Evolutionary conservation across 2,329 filamentous ascomycete genomes (phyloP).

Genomic region (Rhynchosporium graminicola): DNA sequence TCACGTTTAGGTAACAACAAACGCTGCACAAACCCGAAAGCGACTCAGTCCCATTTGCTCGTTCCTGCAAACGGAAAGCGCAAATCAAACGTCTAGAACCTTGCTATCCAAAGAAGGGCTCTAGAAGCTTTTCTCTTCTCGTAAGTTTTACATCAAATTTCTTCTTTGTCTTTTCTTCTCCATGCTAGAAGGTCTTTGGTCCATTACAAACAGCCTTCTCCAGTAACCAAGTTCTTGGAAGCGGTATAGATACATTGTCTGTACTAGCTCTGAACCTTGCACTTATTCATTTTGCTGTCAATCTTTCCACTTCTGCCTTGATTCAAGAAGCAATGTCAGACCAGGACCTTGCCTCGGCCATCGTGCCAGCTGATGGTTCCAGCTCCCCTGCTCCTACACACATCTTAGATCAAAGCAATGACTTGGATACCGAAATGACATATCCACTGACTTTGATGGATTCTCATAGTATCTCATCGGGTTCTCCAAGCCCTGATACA

Average conservation of each 20-base stretch:
- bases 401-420: conserved; percentile 2
- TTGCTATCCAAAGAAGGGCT: conserved; percentile 18
- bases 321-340: conserved; percentile 13
- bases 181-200: conserved; percentile 9
- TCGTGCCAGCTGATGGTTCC: conserved; percentile 1
- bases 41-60: conserved; percentile 27
- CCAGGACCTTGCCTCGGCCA: conserved; percentile 10
- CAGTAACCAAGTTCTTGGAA: conserved; percentile 19
- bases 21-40: conserved; percentile 30
- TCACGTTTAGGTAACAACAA: conserved; percentile 29
- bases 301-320: conserved; percentile 1
- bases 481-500: conserved; percentile 14
- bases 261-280: conserved; percentile 3
- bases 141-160: conserved; percentile 17
- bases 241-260: conserved; percentile 30
- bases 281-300: conserved; percentile 12
- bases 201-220: conserved; percentile 23
- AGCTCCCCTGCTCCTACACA: conserved; percentile 10
- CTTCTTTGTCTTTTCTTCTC: conserved; percentile 3
- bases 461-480: conserved; percentile 19
- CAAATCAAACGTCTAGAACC: conserved; percentile 17
- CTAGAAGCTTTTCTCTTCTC: conserved; percentile 12
- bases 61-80: conserved; percentile 30
- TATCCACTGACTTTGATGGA: conserved; percentile 29
- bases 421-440: conserved; percentile 31